Base-by-base conservation (phyloP, 768 basidiomycete species). In the Boletus rufocinnamomeus region DNA sequence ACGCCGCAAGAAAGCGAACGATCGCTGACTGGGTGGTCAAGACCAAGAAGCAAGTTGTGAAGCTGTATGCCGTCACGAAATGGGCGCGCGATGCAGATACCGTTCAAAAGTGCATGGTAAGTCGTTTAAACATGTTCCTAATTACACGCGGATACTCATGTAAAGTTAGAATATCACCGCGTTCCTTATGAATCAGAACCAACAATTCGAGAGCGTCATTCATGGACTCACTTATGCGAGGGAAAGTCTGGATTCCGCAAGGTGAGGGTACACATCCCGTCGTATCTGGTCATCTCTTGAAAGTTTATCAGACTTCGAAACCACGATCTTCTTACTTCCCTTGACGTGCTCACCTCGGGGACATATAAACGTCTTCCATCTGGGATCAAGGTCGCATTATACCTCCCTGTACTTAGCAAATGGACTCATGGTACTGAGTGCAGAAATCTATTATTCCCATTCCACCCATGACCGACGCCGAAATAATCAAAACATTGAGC, bases 11-110 rank as follows among this genome's bases (percentile, higher is more conserved):
- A 52, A 95, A 95, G 67, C 84, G 90, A 37, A 85, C 82, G 19
- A 75, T 95, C 34, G 91, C 91, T 3, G 92, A 95, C 63, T 95
- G 90, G 84, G 92, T 93, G 0, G 88, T 93, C n/a, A 86, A 88
- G 70, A 91, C 83, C 6, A 91, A 95, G 74, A 89, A 93, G 66
- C 93, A 96, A 66, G 84, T 93, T 35, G 88, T 93, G 32, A 95
- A 95, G 72, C 74, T 95, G 16, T 92, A 93, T 66, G 94, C 93
- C 13, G 82, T 94, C 30, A 82, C 83, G 9, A 90, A 93, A 65
- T 97, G 94, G 94, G 82, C 90, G 38, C 80, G 89, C 59, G 93
- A 95, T 70, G 88, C 90, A 43, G 83, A 84, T 57, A 87, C 88
- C 7, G 86, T 91, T 43, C 91, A 94, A 73, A 91, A 89, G 74